phyloP scores from a whole-genome alignment of 225 moss, liverwort and hornwort species.

The Marchantia paleacea region DNA sequence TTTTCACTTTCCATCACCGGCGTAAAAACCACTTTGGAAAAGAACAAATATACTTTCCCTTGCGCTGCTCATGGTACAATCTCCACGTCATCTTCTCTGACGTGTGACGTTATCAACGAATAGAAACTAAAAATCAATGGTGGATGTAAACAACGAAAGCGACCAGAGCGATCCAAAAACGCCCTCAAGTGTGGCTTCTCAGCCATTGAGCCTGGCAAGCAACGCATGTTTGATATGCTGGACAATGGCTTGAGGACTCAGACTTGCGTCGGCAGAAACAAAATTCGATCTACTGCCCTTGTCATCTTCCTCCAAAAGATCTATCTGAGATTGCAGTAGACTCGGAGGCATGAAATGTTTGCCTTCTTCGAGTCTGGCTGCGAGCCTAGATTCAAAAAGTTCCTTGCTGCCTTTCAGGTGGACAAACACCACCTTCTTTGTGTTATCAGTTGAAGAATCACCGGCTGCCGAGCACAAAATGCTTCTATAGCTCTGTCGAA shows the following conservation, averaged over 20 bases:
- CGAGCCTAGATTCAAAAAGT: conserved; percentile 59
- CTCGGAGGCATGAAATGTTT: conserved; percentile 77
- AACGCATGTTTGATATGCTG: conserved; percentile 12
- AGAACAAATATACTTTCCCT: too few species aligned
- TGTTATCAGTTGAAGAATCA: neutral
- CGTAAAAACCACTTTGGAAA: too few species aligned
- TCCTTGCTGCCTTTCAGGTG: conserved; percentile 52
- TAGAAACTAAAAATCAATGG: too few species aligned
- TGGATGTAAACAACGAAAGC: too few species aligned
- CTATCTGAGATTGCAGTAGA: conserved; percentile 70
- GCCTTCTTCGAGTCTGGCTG: conserved; percentile 57
- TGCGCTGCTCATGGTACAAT: too few species aligned
- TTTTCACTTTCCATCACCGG: too few species aligned
- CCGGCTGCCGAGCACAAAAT: conserved; percentile 52
- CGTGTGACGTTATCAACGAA: too few species aligned
- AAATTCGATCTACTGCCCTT: conserved; percentile 12
- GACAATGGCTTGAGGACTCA: conserved; percentile 27
- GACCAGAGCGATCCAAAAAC: too few species aligned
- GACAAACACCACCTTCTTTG: conserved; percentile 52
- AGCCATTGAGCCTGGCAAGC: neutral
- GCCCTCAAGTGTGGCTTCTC: neutral
- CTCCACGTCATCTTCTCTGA: too few species aligned
- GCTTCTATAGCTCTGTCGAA: conserved; percentile 59
- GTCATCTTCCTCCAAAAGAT: conserved; percentile 50
- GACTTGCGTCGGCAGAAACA: conserved; percentile 31